Percentiles rank a stretch among this genome's conserved stretches.
Evolutionary conservation across 345 rosid species (phyloP).

Genomic region (Bruguiera gymnorhiza): DNA sequence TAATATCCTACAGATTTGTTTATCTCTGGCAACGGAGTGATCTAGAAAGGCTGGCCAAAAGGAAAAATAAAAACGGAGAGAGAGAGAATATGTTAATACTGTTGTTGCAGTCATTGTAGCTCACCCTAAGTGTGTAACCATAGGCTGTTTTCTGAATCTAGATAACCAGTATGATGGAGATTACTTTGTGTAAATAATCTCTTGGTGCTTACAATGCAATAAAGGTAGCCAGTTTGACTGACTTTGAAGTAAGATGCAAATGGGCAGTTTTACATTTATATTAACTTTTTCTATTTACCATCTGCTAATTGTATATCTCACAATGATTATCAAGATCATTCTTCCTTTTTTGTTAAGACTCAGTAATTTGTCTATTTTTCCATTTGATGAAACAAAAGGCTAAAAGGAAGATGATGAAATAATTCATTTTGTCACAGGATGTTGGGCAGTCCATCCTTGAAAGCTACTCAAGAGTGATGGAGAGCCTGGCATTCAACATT

Average conservation of each 20-base stretch:
- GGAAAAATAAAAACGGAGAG: too few relatives aligned
- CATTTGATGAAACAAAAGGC: background rate
- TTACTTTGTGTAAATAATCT: background rate
- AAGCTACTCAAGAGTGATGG: conserved; percentile 98
- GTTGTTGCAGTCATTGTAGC: background rate
- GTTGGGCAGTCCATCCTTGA: conserved; percentile 95
- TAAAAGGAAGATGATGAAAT: background rate
- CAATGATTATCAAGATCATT: too few relatives aligned
- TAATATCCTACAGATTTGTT: too few relatives aligned
- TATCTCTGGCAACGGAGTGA: too few relatives aligned
- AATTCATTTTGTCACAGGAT: conserved; percentile 48
- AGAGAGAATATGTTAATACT: background rate
- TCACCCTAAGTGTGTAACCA: background rate
- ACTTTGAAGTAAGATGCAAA: background rate
- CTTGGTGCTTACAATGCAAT: background rate
- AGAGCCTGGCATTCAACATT: conserved; percentile 96
- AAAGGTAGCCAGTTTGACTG: background rate
- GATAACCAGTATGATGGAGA: background rate
- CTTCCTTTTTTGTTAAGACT: background rate
- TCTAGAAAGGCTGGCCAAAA: too few relatives aligned
- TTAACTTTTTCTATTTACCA: too few relatives aligned
- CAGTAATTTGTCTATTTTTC: background rate
- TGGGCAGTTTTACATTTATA: background rate
- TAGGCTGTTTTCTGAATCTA: background rate
- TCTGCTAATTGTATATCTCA: too few relatives aligned